Base-by-base conservation (phyloP, 345 rosid species). In the Eutrema japonicum region DNA sequence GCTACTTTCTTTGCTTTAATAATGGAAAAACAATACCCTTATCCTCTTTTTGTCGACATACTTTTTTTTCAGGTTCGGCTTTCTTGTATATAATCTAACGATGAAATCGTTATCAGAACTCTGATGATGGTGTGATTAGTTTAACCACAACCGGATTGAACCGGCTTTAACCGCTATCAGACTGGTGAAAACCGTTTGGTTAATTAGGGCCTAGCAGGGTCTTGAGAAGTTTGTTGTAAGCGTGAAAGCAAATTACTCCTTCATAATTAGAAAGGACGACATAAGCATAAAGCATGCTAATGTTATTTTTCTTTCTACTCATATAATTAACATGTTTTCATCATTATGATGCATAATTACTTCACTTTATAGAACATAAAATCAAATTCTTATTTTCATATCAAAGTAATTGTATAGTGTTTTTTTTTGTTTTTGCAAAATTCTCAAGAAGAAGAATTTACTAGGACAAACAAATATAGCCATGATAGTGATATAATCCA, bases 21-120 rank as follows among this genome's bases (percentile, higher is more conserved):
- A 48, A 66, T 66, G 14, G 10, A 46, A 65, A 22, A 55, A 47
- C 22, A 55, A 2, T 65, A 32, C 59, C 58, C 52, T 66, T 60
- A 5, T 74, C 67, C 11, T 66, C 73, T 43, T 75, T 75, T 66
- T 57, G 78, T 74, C 66, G 66, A 57, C 72, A 10, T 14, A 47
- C 35, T 13, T n/a, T 55, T 58, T 55, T 36, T 32, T 22, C 47
- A 41, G 41, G 71, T 73, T 64, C 27, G 56, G 46, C 11, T 45
- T 64, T 72, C 13, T 22, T 63, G 46, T 41, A 10, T 43, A 4
- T 33, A 10, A 8, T 47, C 41, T 6, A 46, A 47, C 48, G 38
- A 53, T 13, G 9, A 8, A 13, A 38, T 26, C 22, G 1, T 66
- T 46, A 26, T 12, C 6, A 57, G 30, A 49, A 60, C 49, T 41